phyloP scores from a whole-genome alignment of 768 basidiomycete species.

The Coprinellus aureogranulatus region DNA sequence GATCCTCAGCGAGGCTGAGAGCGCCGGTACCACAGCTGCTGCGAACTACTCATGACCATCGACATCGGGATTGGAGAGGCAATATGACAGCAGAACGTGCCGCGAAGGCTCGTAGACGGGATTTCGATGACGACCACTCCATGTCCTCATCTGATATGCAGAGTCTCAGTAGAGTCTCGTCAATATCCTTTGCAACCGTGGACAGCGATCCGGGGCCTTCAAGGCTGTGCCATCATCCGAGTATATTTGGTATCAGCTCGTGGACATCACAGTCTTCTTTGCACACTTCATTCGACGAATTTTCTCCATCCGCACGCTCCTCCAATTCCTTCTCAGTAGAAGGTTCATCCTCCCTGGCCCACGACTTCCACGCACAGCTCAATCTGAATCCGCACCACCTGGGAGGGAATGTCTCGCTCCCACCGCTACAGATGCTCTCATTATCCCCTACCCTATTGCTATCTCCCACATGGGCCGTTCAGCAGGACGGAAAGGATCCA shows the following conservation, averaged over 20 bases:
- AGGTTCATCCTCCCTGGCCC: constrained; percentile 55
- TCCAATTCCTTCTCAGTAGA: constrained; percentile 80
- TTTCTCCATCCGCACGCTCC: constrained; percentile 68
- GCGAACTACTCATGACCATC: constrained; percentile 20
- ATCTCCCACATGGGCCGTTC: constrained; percentile 53
- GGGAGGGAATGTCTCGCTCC: constrained; percentile 68
- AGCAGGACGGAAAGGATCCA: constrained; percentile 37
- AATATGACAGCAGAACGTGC: constrained; percentile 51
- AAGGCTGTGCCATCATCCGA: constrained; percentile 60
- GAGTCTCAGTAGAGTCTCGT: constrained; percentile 69
- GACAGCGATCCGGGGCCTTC: constrained; percentile 84
- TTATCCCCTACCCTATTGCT: constrained; percentile 60
- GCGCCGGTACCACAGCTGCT: constrained; percentile 13
- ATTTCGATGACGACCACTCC: constrained; percentile 88
- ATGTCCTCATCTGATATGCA: constrained; percentile 87
- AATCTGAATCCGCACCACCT: constrained; percentile 61
- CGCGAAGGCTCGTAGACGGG: constrained; percentile 75
- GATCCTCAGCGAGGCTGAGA: constrained; percentile 55
- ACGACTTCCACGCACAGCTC: constrained; percentile 75
- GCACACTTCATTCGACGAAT: constrained; percentile 72
- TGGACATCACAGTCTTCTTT: constrained; percentile 77
- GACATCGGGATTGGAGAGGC: constrained; percentile 50
- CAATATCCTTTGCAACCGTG: constrained; percentile 78
- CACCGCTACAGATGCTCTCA: constrained; percentile 71
- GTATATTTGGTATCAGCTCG: constrained; percentile 61